phyloP scores from a whole-genome alignment of 2,329 filamentous ascomycete species.

The Talaromyces sp. region DNA sequence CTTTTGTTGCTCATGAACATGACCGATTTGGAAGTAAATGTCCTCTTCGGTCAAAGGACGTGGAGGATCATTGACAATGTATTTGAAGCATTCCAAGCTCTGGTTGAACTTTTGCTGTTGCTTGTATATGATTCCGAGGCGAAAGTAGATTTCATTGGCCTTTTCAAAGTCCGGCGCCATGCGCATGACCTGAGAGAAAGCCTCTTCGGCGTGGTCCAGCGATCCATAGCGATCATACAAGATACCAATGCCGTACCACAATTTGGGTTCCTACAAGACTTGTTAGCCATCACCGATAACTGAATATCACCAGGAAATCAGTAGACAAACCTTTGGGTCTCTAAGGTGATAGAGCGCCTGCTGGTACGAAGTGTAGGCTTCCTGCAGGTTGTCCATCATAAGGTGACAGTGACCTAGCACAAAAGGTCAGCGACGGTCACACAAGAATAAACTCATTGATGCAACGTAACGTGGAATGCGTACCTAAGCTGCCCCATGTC shows the following conservation, averaged over 20 bases:
- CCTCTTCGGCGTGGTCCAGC: constrained; percentile 93
- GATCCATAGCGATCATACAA: constrained; percentile 95
- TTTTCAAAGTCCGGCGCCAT: constrained; percentile 98
- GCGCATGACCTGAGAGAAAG: constrained; percentile 97
- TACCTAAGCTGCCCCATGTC: constrained; percentile 92
- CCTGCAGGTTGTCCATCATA: constrained; percentile 97
- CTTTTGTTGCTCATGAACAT: constrained; percentile 98
- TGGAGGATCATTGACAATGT: constrained; percentile 89
- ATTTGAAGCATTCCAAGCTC: constrained; percentile 98
- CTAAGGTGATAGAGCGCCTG: constrained; percentile 87
- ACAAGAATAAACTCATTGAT: constrained; percentile 4
- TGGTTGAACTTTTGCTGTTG: constrained; percentile 91
- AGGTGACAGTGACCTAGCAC: constrained; percentile 84
- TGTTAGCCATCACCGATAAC: too few relatives aligned
- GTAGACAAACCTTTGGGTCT: constrained; percentile 72
- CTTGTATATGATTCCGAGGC: constrained; percentile 99
- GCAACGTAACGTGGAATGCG: constrained; percentile 22
- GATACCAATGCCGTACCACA: constrained; percentile 99
- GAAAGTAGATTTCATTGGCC: constrained; percentile 98
- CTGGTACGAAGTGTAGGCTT: constrained; percentile 95
- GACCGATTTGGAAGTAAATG: constrained; percentile 99
- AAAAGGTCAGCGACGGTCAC: constrained; percentile 16
- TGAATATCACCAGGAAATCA: too few relatives aligned
- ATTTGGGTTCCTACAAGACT: constrained; percentile 70
- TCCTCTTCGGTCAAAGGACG: constrained; percentile 92